Evolutionary conservation across 495 filamentous ascomycete genomes (phyloP), one percentile per base, ranked within the genome.

Genomic region (Diplogelasinospora grovesii): DNA sequence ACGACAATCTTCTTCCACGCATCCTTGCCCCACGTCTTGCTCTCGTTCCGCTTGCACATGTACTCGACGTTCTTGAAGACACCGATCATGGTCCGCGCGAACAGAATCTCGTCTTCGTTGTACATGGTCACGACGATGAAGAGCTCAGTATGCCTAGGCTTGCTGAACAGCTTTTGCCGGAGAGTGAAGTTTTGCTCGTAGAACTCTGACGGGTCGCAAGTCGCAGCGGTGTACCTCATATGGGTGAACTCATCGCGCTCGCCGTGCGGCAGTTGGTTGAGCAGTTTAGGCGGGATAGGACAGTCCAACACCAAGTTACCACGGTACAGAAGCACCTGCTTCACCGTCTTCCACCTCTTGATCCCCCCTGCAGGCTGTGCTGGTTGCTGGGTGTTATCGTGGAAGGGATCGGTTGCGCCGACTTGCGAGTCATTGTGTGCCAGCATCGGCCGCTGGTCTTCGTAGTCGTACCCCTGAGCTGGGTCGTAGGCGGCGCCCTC

Each of bases 1-100:
- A 99, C 93, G 9, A 99, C 93, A 47, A 99, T 94, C 70, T 97
- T 97, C 69, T 97, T 97, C 93, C 93, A 99, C 4, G 89, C 87
- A 53, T 99, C 92, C 62, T 86, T 89, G 43, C 93, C 93, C 93
- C 93, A 99, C 1, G 89, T 99, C 64, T 90, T 93, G 60, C 89
- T 95, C 49, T 80, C 83, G 5, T 81, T 83, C 24, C 90, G 74
- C 25, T 79, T 86, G 68, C 89, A 94, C 86, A 99, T 93, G 66
- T 89, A 86, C 63, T 95, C 86, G 49, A 99, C 84, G 57, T 99
- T 99, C 68, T 96, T 96, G 69, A 97, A 83, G 1, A 99, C 90
- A 65, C 93, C 93, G 6, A 83, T 86, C 87, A 99, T 85, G 3
- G 93, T 99, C 24, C 93, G 79, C 25, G 93, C 89, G 56, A 99